Base-by-base conservation (phyloP, 2,329 filamentous ascomycete genomes). In the Thermothelomyces thermophilus region DNA sequence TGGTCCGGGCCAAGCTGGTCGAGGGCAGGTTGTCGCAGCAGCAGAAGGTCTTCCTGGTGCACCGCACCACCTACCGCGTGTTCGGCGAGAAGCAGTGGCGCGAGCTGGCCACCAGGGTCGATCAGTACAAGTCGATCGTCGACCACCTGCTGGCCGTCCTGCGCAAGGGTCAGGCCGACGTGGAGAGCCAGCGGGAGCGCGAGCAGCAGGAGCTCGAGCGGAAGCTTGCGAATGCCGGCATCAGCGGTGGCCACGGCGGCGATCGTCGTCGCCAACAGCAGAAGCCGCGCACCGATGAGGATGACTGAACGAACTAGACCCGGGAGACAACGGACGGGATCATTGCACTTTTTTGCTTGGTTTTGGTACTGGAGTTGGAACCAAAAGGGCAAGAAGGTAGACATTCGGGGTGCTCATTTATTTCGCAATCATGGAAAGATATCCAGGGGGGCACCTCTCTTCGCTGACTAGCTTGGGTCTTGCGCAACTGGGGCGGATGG, bases 51-150 rank as follows among this genome's bases (percentile, higher is more conserved):
- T 97, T 98, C 78, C 78, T 96, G 47, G 89, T 98, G 55, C 93
- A 98, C 77, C 84, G 93, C 67, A 89, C 89, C 62, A 95, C 90
- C 53, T 96, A 97, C 79, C 85, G 93, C 55, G 90, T 96, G 48
- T 98, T 98, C 64, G 89, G 89, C 61, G 89, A 95, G 75, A 94
- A 94, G 78, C 93, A 98, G 75, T 98, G 94, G 90, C 83, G 87
- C 61, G 91, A 98, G 75, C 85, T 98, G 47, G 87, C 89, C 54
- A 88, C 86, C 56, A 80, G 91, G 55, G 75, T 98, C 63, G 90
- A 95, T 71, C 87, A 90, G 68, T 97, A 91, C 91, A 84, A 86
- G 68, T 77, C 81, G 61, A 91, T 87, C 61, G 74, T 97, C 62
- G 79, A 82, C 64, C 82, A 81, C 59, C 90, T 98, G 16, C 74